Evolutionary conservation across 768 basidiomycete genomes (phyloP), one percentile per base, ranked within the genome.

Genomic region (Rhizopogon vulgaris): DNA sequence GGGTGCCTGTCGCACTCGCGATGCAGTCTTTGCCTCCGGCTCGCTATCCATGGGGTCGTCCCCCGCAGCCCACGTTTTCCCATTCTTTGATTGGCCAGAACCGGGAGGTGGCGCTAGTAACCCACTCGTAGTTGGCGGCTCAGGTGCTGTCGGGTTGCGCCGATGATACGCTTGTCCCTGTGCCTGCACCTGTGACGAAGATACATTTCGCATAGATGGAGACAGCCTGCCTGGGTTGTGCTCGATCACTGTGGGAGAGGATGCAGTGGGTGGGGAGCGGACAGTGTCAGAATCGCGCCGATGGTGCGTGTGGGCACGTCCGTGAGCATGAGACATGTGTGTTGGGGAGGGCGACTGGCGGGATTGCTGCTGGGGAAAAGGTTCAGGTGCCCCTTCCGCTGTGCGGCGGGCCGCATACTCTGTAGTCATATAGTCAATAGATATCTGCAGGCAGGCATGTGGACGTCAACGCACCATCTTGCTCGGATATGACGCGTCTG

Each of bases 211-310:
- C 32, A 61, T 52, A 30, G 69, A 71, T 4, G 68, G 68, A 14
- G 68, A 69, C 22, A 65, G 32, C 28, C 67, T 65, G 28, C 22
- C 52, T 39, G 69, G 67, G 25, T 64, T 52, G 38, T 61, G 59
- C 22, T 83, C 79, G 18, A 81, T 72, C 4, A 75, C 74, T 1
- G 85, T 84, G 1, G 85, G 85, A 9, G 73, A 75, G 15, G 78
- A 78, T n/a, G 71, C 63, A 22, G 67, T 54, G n/a, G 58, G 62
- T 32, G 68, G 41, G 6, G 73, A 78, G 41, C 84, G 85, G 27
- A 89, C 69, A 0, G 88, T 90, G 56, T 91, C 88, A 0, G 88
- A 90, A 52, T 90, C 87, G 25, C 81, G 78, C 46, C 88, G 81
- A 58, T 73, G 77, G 62, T 90, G 88, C 2, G 65, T 68, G 57